Conservation (phyloP, 2,329 filamentous ascomycete genomes). For the Arthrobotrys iridis region DNA sequence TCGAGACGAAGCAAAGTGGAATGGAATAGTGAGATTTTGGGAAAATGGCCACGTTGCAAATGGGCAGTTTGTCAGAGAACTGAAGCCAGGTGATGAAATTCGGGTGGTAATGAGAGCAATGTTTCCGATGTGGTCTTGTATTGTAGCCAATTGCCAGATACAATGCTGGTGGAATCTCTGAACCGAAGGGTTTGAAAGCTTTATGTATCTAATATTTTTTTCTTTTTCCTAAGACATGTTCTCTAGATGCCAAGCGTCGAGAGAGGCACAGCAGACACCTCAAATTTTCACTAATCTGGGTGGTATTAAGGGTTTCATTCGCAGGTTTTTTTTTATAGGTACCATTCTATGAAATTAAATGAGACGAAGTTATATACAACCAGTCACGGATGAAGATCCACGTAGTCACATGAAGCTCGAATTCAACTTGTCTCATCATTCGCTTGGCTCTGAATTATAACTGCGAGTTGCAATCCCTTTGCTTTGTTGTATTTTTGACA, state of each 20-base stretch:
- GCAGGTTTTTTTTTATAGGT: too few relatives aligned
- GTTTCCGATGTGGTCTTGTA: slow-evolving; percentile 10
- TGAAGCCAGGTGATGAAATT: slow-evolving; percentile 28
- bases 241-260: too few relatives aligned
- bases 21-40: slow-evolving; percentile 10
- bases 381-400: neutral
- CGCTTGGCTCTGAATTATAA: too few relatives aligned
- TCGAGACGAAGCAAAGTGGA: neutral
- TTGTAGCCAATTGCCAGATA: slow-evolving; percentile 22
- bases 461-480: neutral
- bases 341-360: too few relatives aligned
- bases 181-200: too few relatives aligned
- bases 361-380: neutral
- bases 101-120: slow-evolving; percentile 50
- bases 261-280: too few relatives aligned
- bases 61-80: slow-evolving; percentile 22
- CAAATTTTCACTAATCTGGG: too few relatives aligned
- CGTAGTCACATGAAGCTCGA: neutral
- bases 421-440: too few relatives aligned
- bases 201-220: too few relatives aligned
- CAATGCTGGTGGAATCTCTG: slow-evolving; percentile 27
- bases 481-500: slow-evolving; percentile 1
- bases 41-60: slow-evolving; percentile 18
- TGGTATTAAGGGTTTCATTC: too few relatives aligned
- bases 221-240: too few relatives aligned